These are phyloP conservation scores for Rubroshorea leprosula DNA, from an alignment of 345 rosid species.

Conservation along the genomic window DNA sequence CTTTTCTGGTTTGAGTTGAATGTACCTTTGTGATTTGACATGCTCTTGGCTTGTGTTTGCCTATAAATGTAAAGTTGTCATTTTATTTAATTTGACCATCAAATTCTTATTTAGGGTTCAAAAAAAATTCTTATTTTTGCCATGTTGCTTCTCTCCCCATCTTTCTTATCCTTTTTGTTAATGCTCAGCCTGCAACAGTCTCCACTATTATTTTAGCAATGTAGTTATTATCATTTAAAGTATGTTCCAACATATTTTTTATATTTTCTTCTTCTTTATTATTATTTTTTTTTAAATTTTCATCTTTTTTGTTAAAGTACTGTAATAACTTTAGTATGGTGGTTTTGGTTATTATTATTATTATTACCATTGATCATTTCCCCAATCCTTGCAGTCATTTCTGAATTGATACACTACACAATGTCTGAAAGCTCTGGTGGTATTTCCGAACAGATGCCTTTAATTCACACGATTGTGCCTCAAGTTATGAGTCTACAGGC, in stretches of 20 bases:
- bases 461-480: slow-evolving; percentile 92
- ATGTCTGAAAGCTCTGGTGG: slow-evolving; percentile 77
- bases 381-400: slow-evolving; percentile 59
- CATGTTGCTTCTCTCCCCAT: too few relatives aligned
- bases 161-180: too few relatives aligned
- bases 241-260: too few relatives aligned
- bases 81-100: not conserved
- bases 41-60: not conserved
- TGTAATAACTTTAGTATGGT: too few relatives aligned
- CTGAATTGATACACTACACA: slow-evolving; percentile 89
- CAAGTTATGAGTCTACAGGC: slow-evolving; percentile 77
- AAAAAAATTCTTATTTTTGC: too few relatives aligned
- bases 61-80: not conserved
- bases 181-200: too few relatives aligned
- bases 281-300: too few relatives aligned
- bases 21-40: not conserved
- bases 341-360: not conserved
- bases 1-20: not conserved
- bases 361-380: slow-evolving; percentile 6
- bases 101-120: too few relatives aligned
- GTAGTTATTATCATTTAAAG: too few relatives aligned
- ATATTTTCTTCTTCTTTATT: too few relatives aligned
- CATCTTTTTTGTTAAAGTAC: too few relatives aligned
- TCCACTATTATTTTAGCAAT: too few relatives aligned
- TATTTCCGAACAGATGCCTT: slow-evolving; percentile 68